Percentiles rank a stretch among this genome's conserved stretches.
phyloP scores from a whole-genome alignment of 2,329 filamentous ascomycete species.

The Daldinia eschscholtzii region DNA sequence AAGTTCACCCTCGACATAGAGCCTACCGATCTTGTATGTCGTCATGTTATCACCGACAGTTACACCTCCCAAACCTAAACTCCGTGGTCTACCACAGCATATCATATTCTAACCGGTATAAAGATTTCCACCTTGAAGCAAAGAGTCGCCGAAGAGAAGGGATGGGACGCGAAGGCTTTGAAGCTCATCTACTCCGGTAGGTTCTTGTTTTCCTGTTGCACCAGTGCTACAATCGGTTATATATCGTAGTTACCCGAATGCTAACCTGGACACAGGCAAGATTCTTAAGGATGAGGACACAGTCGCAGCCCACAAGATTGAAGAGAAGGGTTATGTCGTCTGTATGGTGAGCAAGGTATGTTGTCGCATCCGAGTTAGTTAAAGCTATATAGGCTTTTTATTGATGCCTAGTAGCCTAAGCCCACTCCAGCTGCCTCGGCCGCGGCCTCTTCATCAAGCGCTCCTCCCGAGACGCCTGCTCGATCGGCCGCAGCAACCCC shows the following conservation, averaged over 20 bases:
- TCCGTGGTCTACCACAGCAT: slow-evolving; percentile 21
- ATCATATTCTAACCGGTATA: slow-evolving; percentile 43
- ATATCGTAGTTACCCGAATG: slow-evolving; percentile 4
- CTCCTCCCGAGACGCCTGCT: slow-evolving; percentile 73
- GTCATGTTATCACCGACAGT: slow-evolving; percentile 50
- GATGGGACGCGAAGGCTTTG: slow-evolving; percentile 89
- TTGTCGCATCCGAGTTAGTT: slow-evolving; percentile 24
- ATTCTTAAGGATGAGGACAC: slow-evolving; percentile 98
- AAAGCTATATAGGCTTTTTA: slow-evolving; percentile 4
- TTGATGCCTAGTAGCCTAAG: slow-evolving; percentile 72
- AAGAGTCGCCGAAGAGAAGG: slow-evolving; percentile 91
- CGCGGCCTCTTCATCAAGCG: slow-evolving; percentile 70
- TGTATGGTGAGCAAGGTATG: slow-evolving; percentile 97
- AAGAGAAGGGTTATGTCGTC: slow-evolving; percentile 99
- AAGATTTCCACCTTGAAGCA: slow-evolving; percentile 92
- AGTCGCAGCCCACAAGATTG: slow-evolving; percentile 96
- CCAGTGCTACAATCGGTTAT: background rate
- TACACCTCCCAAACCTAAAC: slow-evolving; percentile 23
- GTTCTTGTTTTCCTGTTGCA: slow-evolving; percentile 48
- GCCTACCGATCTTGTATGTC: slow-evolving; percentile 86
- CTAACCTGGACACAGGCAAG: slow-evolving; percentile 76
- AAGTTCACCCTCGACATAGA: slow-evolving; percentile 98
- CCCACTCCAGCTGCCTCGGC: slow-evolving; percentile 64
- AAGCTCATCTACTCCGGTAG: slow-evolving; percentile 99
- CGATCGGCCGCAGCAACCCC: slow-evolving; percentile 64